Evolutionary conservation across 164 flowering plant genomes (phyloP).

Genomic region (Vitis rupestris): DNA sequence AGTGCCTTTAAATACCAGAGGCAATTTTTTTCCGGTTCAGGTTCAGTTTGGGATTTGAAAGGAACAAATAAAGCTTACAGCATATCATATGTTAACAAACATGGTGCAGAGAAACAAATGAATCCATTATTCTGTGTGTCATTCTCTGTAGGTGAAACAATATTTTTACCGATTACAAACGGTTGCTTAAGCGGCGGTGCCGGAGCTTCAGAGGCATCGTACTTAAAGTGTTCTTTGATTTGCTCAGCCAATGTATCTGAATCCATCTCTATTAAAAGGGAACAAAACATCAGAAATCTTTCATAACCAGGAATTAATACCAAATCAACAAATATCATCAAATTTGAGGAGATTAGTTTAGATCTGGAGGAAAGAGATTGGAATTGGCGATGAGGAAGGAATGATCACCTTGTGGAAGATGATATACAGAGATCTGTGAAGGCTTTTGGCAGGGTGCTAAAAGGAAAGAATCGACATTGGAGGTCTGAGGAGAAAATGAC

Average conservation of each 20-base stretch:
- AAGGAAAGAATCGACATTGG: background rate
- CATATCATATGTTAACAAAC: background rate
- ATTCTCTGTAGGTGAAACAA: background rate
- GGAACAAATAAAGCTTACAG: too few species aligned
- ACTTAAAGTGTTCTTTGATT: slow-evolving; percentile 15
- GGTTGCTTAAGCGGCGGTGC: slow-evolving; percentile 37
- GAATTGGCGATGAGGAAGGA: too few species aligned
- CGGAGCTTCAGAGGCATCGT: background rate
- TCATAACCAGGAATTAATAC: too few species aligned
- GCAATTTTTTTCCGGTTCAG: background rate
- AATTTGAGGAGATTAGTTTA: too few species aligned
- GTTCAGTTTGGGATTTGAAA: too few species aligned
- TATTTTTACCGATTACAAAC: slow-evolving; percentile 46
- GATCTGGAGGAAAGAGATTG: too few species aligned
- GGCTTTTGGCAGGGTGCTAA: too few species aligned
- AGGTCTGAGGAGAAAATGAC: background rate
- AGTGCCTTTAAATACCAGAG: background rate
- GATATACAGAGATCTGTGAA: too few species aligned
- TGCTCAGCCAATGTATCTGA: slow-evolving; percentile 19
- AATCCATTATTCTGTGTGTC: background rate
- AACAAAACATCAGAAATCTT: too few species aligned
- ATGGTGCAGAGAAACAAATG: background rate
- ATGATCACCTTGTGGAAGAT: too few species aligned
- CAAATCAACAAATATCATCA: too few species aligned
- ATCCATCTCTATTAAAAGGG: slow-evolving; percentile 17